Conservation (phyloP, 306 rosid genomes). For the Oemleria cerasiformis region DNA sequence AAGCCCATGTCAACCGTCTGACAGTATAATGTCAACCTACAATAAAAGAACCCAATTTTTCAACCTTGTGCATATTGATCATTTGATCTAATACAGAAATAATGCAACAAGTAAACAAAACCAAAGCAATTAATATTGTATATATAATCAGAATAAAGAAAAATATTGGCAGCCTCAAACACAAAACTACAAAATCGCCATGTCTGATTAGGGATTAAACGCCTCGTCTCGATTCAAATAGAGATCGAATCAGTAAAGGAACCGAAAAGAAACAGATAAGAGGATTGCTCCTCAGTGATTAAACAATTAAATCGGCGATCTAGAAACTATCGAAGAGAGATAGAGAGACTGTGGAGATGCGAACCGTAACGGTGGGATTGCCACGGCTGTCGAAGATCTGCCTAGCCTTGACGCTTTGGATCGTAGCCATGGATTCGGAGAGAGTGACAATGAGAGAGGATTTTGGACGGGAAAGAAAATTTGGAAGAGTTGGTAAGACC, state of each 20-base stretch:
- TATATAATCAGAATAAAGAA: background rate
- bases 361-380: constrained; percentile 96
- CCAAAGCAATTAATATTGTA: background rate
- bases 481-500: background rate
- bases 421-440: constrained; percentile 53
- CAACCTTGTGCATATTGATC: background rate
- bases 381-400: constrained; percentile 99
- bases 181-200: background rate
- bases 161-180: background rate
- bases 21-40: constrained; percentile 59
- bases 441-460: constrained; percentile 13
- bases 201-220: background rate
- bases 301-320: constrained; percentile 13
- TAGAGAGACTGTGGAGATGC: background rate
- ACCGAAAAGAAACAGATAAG: background rate
- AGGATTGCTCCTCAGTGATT: background rate
- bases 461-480: background rate
- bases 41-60: constrained; percentile 1
- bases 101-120: too few relatives aligned
- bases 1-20: too few relatives aligned
- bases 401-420: constrained; percentile 62
- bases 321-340: background rate
- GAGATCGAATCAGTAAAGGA: background rate
- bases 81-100: background rate
- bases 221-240: background rate